Base-by-base conservation (phyloP, 176 grass and related monocot species). In the Canna indica region DNA sequence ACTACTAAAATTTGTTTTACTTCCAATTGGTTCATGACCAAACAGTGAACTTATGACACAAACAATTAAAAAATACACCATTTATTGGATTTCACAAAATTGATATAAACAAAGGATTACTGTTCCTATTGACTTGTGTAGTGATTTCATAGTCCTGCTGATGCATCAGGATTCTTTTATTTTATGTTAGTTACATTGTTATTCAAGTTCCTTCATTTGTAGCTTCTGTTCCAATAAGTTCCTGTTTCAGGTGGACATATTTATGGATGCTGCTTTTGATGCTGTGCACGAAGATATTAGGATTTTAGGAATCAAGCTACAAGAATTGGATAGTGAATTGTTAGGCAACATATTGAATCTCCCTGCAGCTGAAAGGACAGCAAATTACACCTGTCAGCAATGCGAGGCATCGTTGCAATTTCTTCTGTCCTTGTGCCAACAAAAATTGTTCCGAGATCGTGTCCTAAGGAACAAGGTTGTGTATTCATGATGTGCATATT, bases 331-430 rank as follows among this genome's bases (percentile, higher is more conserved):
- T 58, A 78, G 34, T 14, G 66, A 84, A 77, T 39, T 72, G 54
- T 64, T 64, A 77, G 32, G 38, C 58, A 67, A 69, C 42, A 62
- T 73, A 16, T 70, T 75, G 44, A 66, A 47, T 69, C 77, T 70
- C 59, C 70, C 75, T 65, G 65, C 86, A 70, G 83, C 85, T 25
- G 62, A 72, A 38, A 79, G 74, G 79, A 73, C 78, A 32, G 69
- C 79, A 38, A 73, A 92, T 70, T 97, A 91, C 38, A 79, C 92
- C 47, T 89, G 88, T 73, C 93, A 91, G 78, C 93, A 97, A 73
- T 90, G 81, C 0, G 93, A 97, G 68, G 84, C 83, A 73, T 90
- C 86, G 42, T 85, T 97, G 77, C 93, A 97, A 60, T 90, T 97
- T 91, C 83, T 97, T 75, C 79, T 91, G 44, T 87, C 81, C 32